Evolutionary conservation across 371 early-diverging fungal species (phyloP), one percentile per base, ranked within the genome.

Genomic region (Nosema bombycis): DNA sequence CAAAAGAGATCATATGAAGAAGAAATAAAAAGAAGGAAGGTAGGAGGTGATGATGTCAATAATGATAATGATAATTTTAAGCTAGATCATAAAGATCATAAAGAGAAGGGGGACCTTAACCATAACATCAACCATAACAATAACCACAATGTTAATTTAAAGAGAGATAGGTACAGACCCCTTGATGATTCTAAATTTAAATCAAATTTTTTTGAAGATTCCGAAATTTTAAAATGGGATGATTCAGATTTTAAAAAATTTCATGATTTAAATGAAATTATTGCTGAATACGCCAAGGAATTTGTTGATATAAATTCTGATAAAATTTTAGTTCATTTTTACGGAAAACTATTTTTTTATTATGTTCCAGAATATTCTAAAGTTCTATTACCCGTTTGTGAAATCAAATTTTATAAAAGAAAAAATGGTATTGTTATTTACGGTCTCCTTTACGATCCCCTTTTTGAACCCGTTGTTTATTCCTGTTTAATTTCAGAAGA

Each of bases 401-500:
- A 83, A 62, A 72, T 83, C 71, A 80, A 78, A 58, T 38, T 76
- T 60, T 67, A 70, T 54, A 67, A 70, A 33, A 67, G 60, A 33
- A 64, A 29, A 18, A 58, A 72, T 23, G 79, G 79, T 2, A 32
- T 60, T 60, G 62, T 72, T 2, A 70, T 80, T 33, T 72, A 75
- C 26, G 76, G 75, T 18, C 23, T 83, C 0, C 32, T 72, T 15
- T 80, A 73, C 62, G 80, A 80, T 74, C 72, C 78, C 3, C 37
- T 69, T 38, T 71, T 75, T 73, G 55, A 66, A 0, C 78, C 75
- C 24, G 38, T 80, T 29, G 66, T 83, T 21, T 64, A 74, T 30
- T 46, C 65, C 33, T 75, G 77, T 37, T 18, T 72, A 23, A 69
- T 79, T 23, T 75, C 66, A 62, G 72, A 73, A 15, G 33, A 34